Percentiles rank a stretch among this genome's conserved stretches.
Evolutionary conservation across 257 asterid species (phyloP).

Genomic region (Mitragyna speciosa): DNA sequence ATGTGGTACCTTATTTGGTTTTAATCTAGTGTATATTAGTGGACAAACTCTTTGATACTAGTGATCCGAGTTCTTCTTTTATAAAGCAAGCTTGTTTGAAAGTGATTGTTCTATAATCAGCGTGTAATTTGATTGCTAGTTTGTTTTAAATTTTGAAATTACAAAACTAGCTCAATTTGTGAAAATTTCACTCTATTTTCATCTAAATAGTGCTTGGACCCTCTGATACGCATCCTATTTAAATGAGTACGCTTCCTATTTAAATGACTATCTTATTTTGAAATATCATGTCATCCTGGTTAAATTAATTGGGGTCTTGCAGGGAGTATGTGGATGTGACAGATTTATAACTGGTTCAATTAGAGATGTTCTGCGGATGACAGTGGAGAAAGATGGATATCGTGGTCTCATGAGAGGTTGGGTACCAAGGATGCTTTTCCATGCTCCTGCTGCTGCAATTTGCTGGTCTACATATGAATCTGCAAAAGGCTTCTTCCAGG

Average conservation of each 20-base stretch:
- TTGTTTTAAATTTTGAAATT: no score
- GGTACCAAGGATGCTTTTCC: slow-evolving; percentile 97
- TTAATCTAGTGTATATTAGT: background rate
- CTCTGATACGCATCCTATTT: background rate
- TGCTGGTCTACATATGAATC: slow-evolving; percentile 99
- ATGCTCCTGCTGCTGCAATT: slow-evolving; percentile 99
- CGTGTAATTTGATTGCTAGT: no score
- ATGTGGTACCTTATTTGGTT: background rate
- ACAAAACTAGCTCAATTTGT: background rate
- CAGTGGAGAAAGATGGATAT: slow-evolving; percentile 84
- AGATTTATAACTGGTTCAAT: slow-evolving; percentile 74
- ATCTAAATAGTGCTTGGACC: background rate
- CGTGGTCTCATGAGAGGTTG: slow-evolving; percentile 92
- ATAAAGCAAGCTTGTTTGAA: background rate
- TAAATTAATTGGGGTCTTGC: slow-evolving; percentile 19
- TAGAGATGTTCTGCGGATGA: slow-evolving; percentile 62
- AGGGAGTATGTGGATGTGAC: slow-evolving; percentile 98
- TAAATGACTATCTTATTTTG: background rate
- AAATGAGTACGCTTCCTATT: background rate
- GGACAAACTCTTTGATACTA: background rate
- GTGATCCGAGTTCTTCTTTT: background rate
- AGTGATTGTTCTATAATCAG: background rate
- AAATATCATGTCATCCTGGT: no score
- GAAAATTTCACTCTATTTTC: background rate
- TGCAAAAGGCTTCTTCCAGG: slow-evolving; percentile 74